These are phyloP conservation scores for Cucurbita maxima DNA, from an alignment of 306 rosid genomes.

Conservation along the genomic window DNA sequence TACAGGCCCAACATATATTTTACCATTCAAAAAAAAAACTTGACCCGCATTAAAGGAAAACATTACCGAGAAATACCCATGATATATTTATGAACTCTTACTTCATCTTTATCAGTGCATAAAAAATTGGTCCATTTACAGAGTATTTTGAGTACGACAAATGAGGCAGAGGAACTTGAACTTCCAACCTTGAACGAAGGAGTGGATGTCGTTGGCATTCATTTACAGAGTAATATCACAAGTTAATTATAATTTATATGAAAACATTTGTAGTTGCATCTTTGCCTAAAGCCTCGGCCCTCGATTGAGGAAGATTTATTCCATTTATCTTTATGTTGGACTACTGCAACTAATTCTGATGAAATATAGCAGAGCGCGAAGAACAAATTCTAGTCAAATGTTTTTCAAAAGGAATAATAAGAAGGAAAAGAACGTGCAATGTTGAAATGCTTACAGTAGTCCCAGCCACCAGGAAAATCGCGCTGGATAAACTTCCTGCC, in stretches of 20 bases:
- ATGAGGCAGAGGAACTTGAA: too few relatives aligned
- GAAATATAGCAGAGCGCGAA: not conserved
- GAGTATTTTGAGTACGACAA: too few relatives aligned
- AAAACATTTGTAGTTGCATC: not conserved
- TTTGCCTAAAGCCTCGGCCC: not conserved
- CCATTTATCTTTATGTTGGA: not conserved
- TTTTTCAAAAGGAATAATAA: not conserved
- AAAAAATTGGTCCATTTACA: not conserved
- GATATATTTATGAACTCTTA: not conserved
- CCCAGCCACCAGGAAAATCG: slow-evolving; percentile 54
- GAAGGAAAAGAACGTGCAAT: not conserved
- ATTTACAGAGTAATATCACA: too few relatives aligned
- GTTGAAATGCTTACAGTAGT: slow-evolving; percentile 34
- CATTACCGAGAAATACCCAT: too few relatives aligned
- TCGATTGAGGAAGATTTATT: not conserved
- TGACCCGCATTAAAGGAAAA: too few relatives aligned
- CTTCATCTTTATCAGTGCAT: not conserved
- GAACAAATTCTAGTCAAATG: not conserved
- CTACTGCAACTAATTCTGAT: not conserved
- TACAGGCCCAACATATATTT: not conserved
- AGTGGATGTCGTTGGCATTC: too few relatives aligned
- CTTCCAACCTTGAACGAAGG: too few relatives aligned
- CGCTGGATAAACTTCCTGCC: slow-evolving; percentile 59
- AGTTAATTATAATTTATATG: not conserved
- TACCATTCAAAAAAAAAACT: not conserved